Percentiles rank a stretch among this genome's conserved stretches.
These are phyloP conservation scores for Brassica napus DNA, from an alignment of 345 rosid genomes.

Conservation along the genomic window DNA sequence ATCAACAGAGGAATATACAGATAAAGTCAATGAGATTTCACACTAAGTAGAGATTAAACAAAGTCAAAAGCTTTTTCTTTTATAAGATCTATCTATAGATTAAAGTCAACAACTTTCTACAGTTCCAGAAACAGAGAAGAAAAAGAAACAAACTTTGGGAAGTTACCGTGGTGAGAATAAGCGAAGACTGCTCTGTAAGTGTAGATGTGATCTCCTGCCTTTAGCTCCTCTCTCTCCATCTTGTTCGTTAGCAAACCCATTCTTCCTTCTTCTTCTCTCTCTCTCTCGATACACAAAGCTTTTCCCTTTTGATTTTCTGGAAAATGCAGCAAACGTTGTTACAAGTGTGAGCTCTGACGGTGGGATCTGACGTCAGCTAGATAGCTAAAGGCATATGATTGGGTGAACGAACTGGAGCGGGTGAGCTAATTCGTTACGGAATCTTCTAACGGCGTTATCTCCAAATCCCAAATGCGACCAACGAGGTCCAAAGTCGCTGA, in stretches of 20 bases:
- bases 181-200: constrained; percentile 93
- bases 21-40: not conserved
- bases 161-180: constrained; percentile 91
- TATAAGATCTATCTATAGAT: constrained; percentile 18
- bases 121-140: not conserved
- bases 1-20: not conserved
- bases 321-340: constrained; percentile 24
- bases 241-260: constrained; percentile 91
- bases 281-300: constrained; percentile 13
- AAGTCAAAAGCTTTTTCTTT: not conserved
- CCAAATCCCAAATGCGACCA: not conserved
- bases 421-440: constrained; percentile 35
- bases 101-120: constrained; percentile 20
- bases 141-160: constrained; percentile 19
- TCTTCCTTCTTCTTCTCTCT: constrained; percentile 14
- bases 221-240: constrained; percentile 71
- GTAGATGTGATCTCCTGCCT: constrained; percentile 92
- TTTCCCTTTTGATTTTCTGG: constrained; percentile 5
- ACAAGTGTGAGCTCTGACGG: constrained; percentile 32
- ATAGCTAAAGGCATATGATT: constrained; percentile 5
- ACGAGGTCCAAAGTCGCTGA: constrained; percentile 17
- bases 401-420: constrained; percentile 25
- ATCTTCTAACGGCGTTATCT: constrained; percentile 35
- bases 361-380: constrained; percentile 34
- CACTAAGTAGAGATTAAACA: not conserved